phyloP scores from a whole-genome alignment of 306 rosid genomes.

The Lagenaria siceraria region DNA sequence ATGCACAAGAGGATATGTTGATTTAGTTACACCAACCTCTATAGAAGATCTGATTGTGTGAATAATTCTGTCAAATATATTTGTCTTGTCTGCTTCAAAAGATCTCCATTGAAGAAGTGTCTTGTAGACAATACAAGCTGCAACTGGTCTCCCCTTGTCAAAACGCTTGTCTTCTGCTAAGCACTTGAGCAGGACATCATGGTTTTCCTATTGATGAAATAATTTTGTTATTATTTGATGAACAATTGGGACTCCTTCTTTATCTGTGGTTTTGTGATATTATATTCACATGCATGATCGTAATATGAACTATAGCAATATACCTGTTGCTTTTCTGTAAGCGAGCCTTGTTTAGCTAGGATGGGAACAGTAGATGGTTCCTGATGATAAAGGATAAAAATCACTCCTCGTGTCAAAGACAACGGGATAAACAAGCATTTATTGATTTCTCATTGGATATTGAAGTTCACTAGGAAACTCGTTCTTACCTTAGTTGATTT shows the following conservation, averaged over 20 bases:
- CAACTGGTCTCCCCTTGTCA: slow-evolving; percentile 61
- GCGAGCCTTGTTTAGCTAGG: slow-evolving; percentile 66
- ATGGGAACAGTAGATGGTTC: slow-evolving; percentile 33
- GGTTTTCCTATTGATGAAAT: slow-evolving; percentile 50
- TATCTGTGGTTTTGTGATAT: neutral
- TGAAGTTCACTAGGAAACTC: neutral
- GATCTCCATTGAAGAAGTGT: slow-evolving; percentile 87
- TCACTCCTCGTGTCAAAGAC: slow-evolving; percentile 11
- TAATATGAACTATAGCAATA: slow-evolving; percentile 5
- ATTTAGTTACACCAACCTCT: slow-evolving; percentile 34
- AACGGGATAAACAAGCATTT: neutral
- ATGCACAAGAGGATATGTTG: neutral
- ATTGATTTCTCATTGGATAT: neutral
- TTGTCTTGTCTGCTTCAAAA: slow-evolving; percentile 75
- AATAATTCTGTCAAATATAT: slow-evolving; percentile 63
- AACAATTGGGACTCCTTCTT: neutral
- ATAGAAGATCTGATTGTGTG: slow-evolving; percentile 46
- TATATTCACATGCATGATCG: neutral
- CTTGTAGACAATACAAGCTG: slow-evolving; percentile 62
- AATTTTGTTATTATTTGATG: slow-evolving; percentile 7
- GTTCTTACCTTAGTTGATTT: slow-evolving; percentile 34
- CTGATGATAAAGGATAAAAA: slow-evolving; percentile 20
- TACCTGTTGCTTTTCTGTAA: slow-evolving; percentile 86
- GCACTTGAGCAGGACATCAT: slow-evolving; percentile 72
- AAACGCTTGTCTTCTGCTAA: slow-evolving; percentile 54